These are phyloP conservation scores for Umbelopsis sp. DNA, from an alignment of 371 early-diverging fungal genomes.

Conservation along the genomic window DNA sequence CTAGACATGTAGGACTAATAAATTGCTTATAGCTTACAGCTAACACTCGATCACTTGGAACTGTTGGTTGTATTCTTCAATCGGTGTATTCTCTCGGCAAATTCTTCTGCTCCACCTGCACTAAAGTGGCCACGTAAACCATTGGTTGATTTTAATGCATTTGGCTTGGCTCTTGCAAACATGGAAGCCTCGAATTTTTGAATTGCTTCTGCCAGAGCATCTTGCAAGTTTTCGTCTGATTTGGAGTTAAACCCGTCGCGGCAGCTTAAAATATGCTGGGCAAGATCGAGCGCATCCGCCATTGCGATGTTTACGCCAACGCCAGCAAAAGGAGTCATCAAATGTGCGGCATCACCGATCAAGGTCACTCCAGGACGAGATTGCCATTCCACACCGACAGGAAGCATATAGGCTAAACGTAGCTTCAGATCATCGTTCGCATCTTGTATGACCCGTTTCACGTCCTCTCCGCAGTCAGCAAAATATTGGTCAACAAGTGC, in stretches of 20 bases:
- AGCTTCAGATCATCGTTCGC: not conserved
- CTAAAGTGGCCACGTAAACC: constrained; percentile 3
- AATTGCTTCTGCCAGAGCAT: not conserved
- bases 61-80: not conserved
- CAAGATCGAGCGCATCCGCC: constrained; percentile 39
- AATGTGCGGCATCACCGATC: constrained; percentile 57
- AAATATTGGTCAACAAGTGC: constrained; percentile 26
- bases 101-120: not conserved
- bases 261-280: constrained; percentile 21
- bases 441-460: constrained; percentile 1
- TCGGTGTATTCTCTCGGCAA: not conserved
- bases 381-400: constrained; percentile 31
- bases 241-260: not conserved
- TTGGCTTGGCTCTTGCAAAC: not conserved
- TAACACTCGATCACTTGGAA: no score
- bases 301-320: constrained; percentile 54
- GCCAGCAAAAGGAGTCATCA: constrained; percentile 56
- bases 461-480: constrained; percentile 17
- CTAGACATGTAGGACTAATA: no score
- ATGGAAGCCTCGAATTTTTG: not conserved
- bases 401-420: constrained; percentile 38
- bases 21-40: no score
- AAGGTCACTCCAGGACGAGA: constrained; percentile 34
- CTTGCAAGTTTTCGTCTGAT: not conserved
- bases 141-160: not conserved